Evolutionary conservation across 345 rosid genomes (phyloP), one percentile per base, ranked within the genome.

Genomic region (Acer negundo): DNA sequence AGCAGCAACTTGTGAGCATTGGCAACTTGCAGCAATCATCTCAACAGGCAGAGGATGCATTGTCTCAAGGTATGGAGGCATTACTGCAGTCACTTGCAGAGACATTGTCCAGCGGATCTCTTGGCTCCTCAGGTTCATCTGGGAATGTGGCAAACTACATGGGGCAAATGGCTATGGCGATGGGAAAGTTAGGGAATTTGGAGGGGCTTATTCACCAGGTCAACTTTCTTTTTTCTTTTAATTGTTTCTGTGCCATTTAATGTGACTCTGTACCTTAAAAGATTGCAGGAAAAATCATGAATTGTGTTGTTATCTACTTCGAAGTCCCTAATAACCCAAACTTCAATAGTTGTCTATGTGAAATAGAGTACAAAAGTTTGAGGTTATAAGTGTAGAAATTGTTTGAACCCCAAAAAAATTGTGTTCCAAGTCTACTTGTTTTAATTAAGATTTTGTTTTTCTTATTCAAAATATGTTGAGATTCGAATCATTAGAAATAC

Each of bases 151-250:
- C 98, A 26, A 94, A 89, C 81, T 97, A 97, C 84, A 94, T 94
- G 98, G 99, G 99, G 77, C 98, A 97, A 81, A 97, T 97, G 98
- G 99, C 99, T 51, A 97, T 97, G 99, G 99, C 98, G 56, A 97
- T 97, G 99, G 99, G 99, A 69, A 94, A 94, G 85, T 87, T 97
- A 51, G 98, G 97, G n/a, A 97, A 97, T 13, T 97, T 97, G 0
- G 98, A 97, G 77, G 97, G 99, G 15, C 94, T 97, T 75, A 94
- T 97, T 62, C 92, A 96, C 53, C 97, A 96, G 98, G 99, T 96
- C 85, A 62, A n/a, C 35, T n/a, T 20, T 58, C 62, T 19, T 13
- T 47, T 22, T 62, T 62, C 15, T 4, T 46, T 8, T 46, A 26
- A 40, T 62, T 16, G 38, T 59, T 69, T 68, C 6, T 42, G 7